Conservation (phyloP, 257 asterid species). For the Nicotiana benthamiana region DNA sequence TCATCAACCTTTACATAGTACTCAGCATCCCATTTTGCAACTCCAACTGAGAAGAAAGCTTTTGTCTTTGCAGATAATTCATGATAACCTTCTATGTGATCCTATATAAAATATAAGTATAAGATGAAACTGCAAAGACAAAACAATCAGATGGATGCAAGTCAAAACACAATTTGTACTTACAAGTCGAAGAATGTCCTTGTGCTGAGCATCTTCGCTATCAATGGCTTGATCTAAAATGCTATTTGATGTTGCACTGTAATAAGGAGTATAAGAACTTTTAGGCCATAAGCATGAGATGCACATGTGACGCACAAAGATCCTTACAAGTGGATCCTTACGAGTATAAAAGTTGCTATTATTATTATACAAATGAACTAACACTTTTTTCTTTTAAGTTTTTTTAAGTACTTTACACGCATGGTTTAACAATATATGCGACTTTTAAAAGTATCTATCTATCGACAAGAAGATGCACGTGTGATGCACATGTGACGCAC, state of each 20-base stretch:
- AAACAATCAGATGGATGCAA: neutral
- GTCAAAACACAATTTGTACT: neutral
- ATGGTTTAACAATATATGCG: no score
- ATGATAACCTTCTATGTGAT: conserved; percentile 76
- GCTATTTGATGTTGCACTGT: conserved; percentile 62
- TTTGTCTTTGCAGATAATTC: conserved; percentile 78
- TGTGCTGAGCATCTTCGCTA: conserved; percentile 54
- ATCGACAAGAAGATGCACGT: no score
- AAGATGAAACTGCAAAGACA: neutral
- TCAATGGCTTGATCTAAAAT: conserved; percentile 71
- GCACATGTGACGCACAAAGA: no score
- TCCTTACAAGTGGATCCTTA: no score
- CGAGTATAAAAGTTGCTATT: no score
- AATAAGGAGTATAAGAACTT: conserved; percentile 1
- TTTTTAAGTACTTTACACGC: no score
- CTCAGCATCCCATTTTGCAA: conserved; percentile 70
- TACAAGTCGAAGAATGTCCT: conserved; percentile 65
- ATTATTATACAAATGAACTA: no score
- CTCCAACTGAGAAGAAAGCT: conserved; percentile 63
- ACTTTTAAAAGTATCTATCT: no score
- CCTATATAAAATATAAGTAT: conserved; percentile 29
- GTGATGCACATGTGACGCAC: no score
- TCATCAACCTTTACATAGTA: conserved; percentile 72
- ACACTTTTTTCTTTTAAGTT: no score
- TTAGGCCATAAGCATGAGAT: neutral